Percentiles rank a stretch among this genome's conserved stretches.
Conservation (phyloP, 257 asterid species). For the Solanum bulbocastanum region DNA sequence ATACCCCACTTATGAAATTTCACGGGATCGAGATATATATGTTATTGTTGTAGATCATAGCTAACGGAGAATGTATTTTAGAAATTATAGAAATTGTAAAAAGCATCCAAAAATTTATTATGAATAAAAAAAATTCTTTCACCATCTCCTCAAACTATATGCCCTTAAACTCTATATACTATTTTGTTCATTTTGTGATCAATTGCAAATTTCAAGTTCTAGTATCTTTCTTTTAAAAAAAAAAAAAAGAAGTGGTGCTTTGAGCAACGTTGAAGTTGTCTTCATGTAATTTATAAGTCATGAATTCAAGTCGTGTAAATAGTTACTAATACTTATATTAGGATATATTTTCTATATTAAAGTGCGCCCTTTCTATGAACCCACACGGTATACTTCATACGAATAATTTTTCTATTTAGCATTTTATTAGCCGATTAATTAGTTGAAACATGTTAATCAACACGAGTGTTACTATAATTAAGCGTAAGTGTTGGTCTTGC, state of each 20-base stretch:
- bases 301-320: neutral
- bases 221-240: neutral
- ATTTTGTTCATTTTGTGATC: neutral
- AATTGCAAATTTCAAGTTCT: neutral
- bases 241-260: no score
- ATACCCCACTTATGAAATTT: no score
- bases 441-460: neutral
- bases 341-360: neutral
- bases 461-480: neutral
- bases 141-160: neutral
- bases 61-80: neutral
- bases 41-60: neutral
- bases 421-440: neutral
- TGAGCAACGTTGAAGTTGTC: neutral
- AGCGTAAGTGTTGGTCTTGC: neutral
- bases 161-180: neutral
- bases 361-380: neutral
- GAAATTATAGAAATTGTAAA: neutral
- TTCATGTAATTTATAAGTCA: neutral
- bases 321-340: neutral
- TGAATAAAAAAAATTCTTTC: neutral
- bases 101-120: neutral
- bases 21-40: no score
- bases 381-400: neutral
- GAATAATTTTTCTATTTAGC: neutral